Evolutionary conservation across 2,329 filamentous ascomycete genomes (phyloP), one percentile per base, ranked within the genome.

Genomic region (Exophiala alcalophila): DNA sequence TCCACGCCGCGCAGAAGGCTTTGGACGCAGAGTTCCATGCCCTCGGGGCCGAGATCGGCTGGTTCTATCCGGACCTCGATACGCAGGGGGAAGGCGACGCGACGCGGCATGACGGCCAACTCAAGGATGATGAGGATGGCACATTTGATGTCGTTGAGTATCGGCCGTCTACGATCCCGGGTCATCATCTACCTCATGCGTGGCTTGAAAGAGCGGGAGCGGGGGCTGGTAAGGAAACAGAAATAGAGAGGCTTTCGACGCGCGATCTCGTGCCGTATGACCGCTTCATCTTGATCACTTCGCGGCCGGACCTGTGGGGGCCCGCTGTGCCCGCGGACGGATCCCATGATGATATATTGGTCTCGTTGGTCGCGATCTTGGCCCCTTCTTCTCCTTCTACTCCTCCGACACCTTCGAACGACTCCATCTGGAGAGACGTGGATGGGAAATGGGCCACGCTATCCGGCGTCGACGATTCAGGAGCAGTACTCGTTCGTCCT

Each of bases 21-120:
- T 45, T 65, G 2, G 61, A 64, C 38, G 44, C 36, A 2, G 61
- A 64, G 42, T 66, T 65, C 41, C 56, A 61, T 20, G 62, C 60
- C 11, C 58, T 57, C 3, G 60, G 60, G 1, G 49, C 53, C 3
- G 61, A 65, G 42, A 49, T 63, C 9, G 62, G 63, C 19, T 65
- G 61, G 61, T 64, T 65, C 30, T 65, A 64, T 40, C 58, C 54
- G 10, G 45, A 38, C 12, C 47, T 49, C 6, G 57, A 60, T 47
- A 39, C 45, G 11, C 34, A 52, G 5, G 38, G 40, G 2, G 57
- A 59, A 38, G 57, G 53, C 3, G 40, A 30, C 9, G 25, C 33
- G 19, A 52, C 26, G 11, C 29, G 19, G 3, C 56, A 61, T 32
- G 56, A 42, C 14, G 58, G 58, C 5, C 56, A 59, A 41, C 12